A percentile compares a stretch with the other conserved stretches of the same genome.
Evolutionary conservation across 352 stramenopile species (phyloP).

Genomic region (Phytopythium kandeliae): DNA sequence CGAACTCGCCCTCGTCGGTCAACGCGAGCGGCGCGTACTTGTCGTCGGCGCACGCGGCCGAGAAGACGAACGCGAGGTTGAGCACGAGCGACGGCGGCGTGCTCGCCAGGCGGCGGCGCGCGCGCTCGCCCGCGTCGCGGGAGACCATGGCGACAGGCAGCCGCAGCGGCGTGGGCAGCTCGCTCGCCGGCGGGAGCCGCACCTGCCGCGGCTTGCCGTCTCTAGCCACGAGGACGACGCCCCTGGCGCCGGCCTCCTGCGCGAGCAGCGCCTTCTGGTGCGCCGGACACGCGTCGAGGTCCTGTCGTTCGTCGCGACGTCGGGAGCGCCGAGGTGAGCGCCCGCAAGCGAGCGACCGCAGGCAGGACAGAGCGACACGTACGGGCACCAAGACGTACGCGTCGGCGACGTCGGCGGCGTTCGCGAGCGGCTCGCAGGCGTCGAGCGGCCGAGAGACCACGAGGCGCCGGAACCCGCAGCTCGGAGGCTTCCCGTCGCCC

Average conservation of each 20-base stretch:
- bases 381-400: conserved; percentile 63
- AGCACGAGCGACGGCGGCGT: conserved; percentile 23
- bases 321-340: not conserved
- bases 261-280: conserved; percentile 60
- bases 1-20: conserved; percentile 25
- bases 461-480: conserved; percentile 47
- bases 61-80: conserved; percentile 57
- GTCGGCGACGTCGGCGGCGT: conserved; percentile 26
- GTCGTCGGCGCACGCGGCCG: conserved; percentile 27
- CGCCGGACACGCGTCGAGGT: conserved; percentile 39
- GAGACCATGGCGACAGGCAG: conserved; percentile 68
- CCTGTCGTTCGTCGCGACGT: conserved; percentile 12
- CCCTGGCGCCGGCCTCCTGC: conserved; percentile 49
- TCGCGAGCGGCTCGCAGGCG: conserved; percentile 39
- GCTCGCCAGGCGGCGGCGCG: conserved; percentile 30
- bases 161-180: conserved; percentile 35
- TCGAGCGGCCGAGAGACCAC: conserved; percentile 46
- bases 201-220: conserved; percentile 57
- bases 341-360: not conserved
- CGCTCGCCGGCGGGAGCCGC: conserved; percentile 19
- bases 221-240: conserved; percentile 56
- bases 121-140: conserved; percentile 41
- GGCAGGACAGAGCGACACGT: conserved; percentile 2
- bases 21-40: conserved; percentile 42
- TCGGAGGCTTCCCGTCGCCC: conserved; percentile 40